Conservation (phyloP, 2,329 filamentous ascomycete species). For the Acrocalymma vagum region DNA sequence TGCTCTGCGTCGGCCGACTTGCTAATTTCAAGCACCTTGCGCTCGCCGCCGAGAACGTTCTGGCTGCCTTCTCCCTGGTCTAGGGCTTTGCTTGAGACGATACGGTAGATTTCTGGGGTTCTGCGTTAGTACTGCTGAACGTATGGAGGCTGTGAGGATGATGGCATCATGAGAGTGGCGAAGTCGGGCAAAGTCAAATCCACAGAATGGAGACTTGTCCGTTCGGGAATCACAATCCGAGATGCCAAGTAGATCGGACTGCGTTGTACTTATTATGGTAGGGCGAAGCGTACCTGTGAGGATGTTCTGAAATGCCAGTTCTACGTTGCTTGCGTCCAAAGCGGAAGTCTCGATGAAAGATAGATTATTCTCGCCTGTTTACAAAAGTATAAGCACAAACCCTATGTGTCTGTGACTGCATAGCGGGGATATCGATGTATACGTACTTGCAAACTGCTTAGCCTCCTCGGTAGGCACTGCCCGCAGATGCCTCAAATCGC, state of each 20-base stretch:
- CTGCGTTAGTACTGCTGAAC: conserved; percentile 13
- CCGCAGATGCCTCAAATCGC: conserved; percentile 97
- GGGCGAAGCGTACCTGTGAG: conserved; percentile 83
- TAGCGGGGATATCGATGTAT: conserved; percentile 22
- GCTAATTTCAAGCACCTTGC: conserved; percentile 84
- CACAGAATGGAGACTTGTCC: too few species aligned
- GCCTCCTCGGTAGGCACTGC: conserved; percentile 98
- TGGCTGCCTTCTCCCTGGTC: conserved; percentile 86
- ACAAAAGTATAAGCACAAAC: conserved; percentile 18
- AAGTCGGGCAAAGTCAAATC: too few species aligned
- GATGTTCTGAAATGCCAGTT: conserved; percentile 99
- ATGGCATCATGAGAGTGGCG: too few species aligned
- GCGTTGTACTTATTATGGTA: too few species aligned
- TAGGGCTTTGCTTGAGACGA: conserved; percentile 96
- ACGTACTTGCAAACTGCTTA: conserved; percentile 93
- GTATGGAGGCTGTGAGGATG: too few species aligned
- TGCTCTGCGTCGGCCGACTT: conserved; percentile 81
- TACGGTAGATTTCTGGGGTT: conserved; percentile 94
- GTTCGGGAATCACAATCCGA: too few species aligned
- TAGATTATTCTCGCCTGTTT: conserved; percentile 89
- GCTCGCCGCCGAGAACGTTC: conserved; percentile 76
- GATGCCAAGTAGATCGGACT: too few species aligned
- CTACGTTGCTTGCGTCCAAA: conserved; percentile 97
- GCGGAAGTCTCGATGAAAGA: conserved; percentile 99
- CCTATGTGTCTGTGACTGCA: not conserved